Evolutionary conservation across 176 grass and related monocot genomes (phyloP).

Genomic region (Phragmites australis): DNA sequence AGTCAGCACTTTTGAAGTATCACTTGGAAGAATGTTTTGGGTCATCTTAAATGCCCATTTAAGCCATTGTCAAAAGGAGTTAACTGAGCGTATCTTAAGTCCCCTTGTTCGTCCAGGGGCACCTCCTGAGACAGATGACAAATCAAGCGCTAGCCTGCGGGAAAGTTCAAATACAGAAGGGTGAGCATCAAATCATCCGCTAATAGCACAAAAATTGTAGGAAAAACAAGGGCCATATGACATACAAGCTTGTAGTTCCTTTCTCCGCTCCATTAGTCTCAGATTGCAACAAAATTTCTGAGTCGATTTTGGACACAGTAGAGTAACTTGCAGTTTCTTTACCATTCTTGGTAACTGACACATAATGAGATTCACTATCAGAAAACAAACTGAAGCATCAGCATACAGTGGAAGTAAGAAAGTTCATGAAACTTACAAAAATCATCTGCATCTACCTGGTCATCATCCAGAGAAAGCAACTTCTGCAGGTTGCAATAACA

Average conservation of each 20-base stretch:
- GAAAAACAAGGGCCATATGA: not conserved
- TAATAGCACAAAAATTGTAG: not conserved
- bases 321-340: conserved; percentile 41
- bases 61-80: conserved; percentile 33
- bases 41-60: conserved; percentile 35
- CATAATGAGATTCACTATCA: conserved; percentile 23
- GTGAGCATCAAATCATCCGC: conserved; percentile 20
- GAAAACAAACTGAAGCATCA: not conserved
- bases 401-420: not conserved
- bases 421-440: conserved; percentile 47
- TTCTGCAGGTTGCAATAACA: conserved; percentile 53
- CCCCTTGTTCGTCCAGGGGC: conserved; percentile 85
- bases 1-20: conserved; percentile 35
- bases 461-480: conserved; percentile 66
- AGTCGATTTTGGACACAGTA: conserved; percentile 48
- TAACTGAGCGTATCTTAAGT: conserved; percentile 31
- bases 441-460: conserved; percentile 38
- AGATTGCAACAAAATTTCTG: conserved; percentile 67
- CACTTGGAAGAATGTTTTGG: conserved; percentile 40
- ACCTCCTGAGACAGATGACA: conserved; percentile 65
- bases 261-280: conserved; percentile 44
- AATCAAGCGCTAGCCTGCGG: conserved; percentile 50
- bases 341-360: conserved; percentile 40
- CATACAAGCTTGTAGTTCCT: conserved; percentile 52
- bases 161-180: conserved; percentile 24